Conservation (phyloP, 768 basidiomycete genomes). For the Pleurotus cornucopiae region DNA sequence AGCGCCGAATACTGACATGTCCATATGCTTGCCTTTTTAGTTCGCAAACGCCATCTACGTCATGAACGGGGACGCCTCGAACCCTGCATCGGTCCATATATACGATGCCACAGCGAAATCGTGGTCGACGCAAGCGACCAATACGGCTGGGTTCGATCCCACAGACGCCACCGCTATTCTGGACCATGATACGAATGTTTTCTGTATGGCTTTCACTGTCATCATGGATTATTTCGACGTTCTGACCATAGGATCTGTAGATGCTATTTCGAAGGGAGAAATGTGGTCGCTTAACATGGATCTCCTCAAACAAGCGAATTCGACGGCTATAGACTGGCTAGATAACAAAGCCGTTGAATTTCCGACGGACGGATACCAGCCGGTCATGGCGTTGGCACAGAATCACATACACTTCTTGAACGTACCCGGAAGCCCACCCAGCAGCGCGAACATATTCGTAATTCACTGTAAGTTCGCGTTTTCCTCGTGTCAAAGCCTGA, state of each 20-base stretch:
- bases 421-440: conserved; percentile 62
- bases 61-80: conserved; percentile 69
- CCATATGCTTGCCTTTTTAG: conserved; percentile 29
- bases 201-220: conserved; percentile 44
- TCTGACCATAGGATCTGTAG: conserved; percentile 26
- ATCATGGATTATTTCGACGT: background rate
- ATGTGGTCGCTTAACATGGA: conserved; percentile 72
- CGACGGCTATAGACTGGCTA: conserved; percentile 57
- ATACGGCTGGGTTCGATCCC: conserved; percentile 54
- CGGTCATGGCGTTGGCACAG: conserved; percentile 77
- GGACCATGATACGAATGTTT: conserved; percentile 92
- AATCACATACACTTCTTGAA: conserved; percentile 86
- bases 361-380: conserved; percentile 50
- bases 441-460: conserved; percentile 75
- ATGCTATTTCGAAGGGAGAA: conserved; percentile 63
- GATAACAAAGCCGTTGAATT: conserved; percentile 57
- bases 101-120: conserved; percentile 69
- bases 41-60: conserved; percentile 87
- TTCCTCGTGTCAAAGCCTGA: background rate
- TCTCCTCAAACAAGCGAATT: conserved; percentile 55
- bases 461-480: conserved; percentile 67
- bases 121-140: conserved; percentile 74
- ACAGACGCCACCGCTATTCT: conserved; percentile 67
- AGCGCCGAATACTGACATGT: background rate
- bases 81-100: conserved; percentile 70